Conservation (phyloP, 225 moss, liverwort and hornwort genomes). For the Thuidium tamariscinum region DNA sequence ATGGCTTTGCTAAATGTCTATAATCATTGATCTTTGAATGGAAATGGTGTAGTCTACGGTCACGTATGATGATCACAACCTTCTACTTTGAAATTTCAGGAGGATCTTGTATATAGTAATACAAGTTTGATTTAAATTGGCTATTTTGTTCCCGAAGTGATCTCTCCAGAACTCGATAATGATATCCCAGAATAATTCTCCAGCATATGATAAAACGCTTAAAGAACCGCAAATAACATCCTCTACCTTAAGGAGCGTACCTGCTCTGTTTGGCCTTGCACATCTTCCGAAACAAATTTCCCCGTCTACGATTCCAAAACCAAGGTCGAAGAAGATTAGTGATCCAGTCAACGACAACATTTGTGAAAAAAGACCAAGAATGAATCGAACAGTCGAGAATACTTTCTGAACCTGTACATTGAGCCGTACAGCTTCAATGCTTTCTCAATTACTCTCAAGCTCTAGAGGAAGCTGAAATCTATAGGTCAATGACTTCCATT, state of each 20-base stretch:
- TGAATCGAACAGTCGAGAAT: neutral
- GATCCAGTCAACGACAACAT: neutral
- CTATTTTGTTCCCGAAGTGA: neutral
- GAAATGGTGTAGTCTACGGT: neutral
- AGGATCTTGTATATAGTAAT: neutral
- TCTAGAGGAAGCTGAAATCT: neutral
- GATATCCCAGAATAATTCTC: neutral
- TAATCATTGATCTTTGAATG: neutral
- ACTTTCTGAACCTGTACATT: neutral
- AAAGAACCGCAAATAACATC: neutral
- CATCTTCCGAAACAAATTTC: constrained; percentile 75
- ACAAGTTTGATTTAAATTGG: neutral
- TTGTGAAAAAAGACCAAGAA: neutral
- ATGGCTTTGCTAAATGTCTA: neutral
- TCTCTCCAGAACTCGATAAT: neutral
- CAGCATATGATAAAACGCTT: neutral
- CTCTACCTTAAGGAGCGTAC: constrained; percentile 7
- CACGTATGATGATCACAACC: neutral
- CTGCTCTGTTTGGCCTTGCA: constrained; percentile 96
- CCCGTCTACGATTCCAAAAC: constrained; percentile 53
- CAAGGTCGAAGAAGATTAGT: neutral
- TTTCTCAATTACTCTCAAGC: neutral
- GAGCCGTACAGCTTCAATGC: neutral
- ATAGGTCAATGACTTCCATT: neutral
- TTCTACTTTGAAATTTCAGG: neutral